phyloP scores from a whole-genome alignment of 495 filamentous ascomycete genomes.

The Hapsidospora chrysogenum region DNA sequence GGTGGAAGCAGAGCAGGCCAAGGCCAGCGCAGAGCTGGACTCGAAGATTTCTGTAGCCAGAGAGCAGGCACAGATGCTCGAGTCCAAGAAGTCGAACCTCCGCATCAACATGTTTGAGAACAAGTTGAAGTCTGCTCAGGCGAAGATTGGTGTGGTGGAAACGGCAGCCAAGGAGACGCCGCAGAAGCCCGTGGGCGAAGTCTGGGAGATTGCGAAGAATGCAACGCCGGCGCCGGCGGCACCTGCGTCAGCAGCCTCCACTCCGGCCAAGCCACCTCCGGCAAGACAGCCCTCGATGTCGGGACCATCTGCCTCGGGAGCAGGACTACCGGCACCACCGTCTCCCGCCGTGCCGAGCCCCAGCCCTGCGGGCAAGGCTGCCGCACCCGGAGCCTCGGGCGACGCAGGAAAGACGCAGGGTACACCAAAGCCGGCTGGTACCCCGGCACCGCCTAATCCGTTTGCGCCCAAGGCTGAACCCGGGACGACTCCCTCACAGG shows the following conservation, averaged over 20 bases:
- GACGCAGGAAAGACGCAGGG: neutral
- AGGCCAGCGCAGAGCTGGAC: slow-evolving; percentile 28
- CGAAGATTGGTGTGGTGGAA: slow-evolving; percentile 62
- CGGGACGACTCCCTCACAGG: neutral
- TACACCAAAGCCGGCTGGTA: slow-evolving; percentile 4
- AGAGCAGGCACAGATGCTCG: slow-evolving; percentile 35
- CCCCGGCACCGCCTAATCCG: slow-evolving; percentile 8
- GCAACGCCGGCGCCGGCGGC: slow-evolving; percentile 1
- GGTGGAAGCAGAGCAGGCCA: slow-evolving; percentile 40
- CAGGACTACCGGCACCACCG: slow-evolving; percentile 6
- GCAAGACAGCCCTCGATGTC: neutral
- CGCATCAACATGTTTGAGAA: slow-evolving; percentile 72
- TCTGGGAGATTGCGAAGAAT: slow-evolving; percentile 44
- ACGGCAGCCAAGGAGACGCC: slow-evolving; percentile 73
- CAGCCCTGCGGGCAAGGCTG: neutral
- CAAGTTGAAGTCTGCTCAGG: slow-evolving; percentile 40
- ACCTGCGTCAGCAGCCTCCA: neutral
- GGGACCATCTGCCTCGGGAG: neutral
- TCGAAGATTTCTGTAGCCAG: slow-evolving; percentile 32
- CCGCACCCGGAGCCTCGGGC: too few species aligned
- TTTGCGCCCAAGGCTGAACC: slow-evolving; percentile 6
- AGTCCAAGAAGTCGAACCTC: slow-evolving; percentile 45
- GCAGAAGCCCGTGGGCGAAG: slow-evolving; percentile 60
- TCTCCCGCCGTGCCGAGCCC: slow-evolving; percentile 5
- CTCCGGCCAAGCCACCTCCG: neutral